Evolutionary conservation across 176 grass and related monocot genomes (phyloP).

Genomic region (Oryza australiensis): DNA sequence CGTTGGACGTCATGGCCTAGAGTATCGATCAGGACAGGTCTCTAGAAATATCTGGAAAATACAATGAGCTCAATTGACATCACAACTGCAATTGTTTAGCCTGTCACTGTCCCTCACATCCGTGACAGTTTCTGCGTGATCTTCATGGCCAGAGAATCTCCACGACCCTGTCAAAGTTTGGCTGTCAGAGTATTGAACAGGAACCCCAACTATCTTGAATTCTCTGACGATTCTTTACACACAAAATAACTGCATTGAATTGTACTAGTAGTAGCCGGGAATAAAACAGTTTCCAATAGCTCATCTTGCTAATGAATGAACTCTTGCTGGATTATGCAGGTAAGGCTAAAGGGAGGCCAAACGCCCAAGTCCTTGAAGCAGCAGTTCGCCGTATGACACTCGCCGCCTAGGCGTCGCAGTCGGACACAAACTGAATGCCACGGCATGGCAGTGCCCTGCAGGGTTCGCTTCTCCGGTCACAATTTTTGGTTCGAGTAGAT

Average conservation of each 20-base stretch:
- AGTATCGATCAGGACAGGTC: conserved; percentile 16
- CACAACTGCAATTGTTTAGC: not conserved
- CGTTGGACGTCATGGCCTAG: not conserved
- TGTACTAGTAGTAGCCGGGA: no score
- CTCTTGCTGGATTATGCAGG: conserved; percentile 18
- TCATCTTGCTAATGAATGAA: conserved; percentile 9
- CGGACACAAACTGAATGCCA: conserved; percentile 9
- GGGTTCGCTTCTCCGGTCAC: not conserved
- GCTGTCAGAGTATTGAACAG: conserved; percentile 6
- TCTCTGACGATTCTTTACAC: not conserved
- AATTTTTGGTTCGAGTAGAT: conserved; percentile 45
- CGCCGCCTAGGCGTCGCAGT: not conserved
- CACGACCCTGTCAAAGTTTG: conserved; percentile 30
- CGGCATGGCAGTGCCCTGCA: not conserved
- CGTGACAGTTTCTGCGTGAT: conserved; percentile 15
- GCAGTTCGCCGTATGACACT: conserved; percentile 46
- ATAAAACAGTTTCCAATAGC: not conserved
- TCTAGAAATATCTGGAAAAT: conserved; percentile 43
- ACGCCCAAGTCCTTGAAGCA: conserved; percentile 55
- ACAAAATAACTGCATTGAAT: not conserved
- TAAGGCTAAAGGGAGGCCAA: conserved; percentile 51
- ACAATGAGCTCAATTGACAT: conserved; percentile 26
- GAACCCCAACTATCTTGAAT: not conserved
- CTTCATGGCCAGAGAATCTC: not conserved
- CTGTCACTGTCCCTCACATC: not conserved